phyloP scores from a whole-genome alignment of 1,139 yeast species.

The Komagataea norvegica region DNA sequence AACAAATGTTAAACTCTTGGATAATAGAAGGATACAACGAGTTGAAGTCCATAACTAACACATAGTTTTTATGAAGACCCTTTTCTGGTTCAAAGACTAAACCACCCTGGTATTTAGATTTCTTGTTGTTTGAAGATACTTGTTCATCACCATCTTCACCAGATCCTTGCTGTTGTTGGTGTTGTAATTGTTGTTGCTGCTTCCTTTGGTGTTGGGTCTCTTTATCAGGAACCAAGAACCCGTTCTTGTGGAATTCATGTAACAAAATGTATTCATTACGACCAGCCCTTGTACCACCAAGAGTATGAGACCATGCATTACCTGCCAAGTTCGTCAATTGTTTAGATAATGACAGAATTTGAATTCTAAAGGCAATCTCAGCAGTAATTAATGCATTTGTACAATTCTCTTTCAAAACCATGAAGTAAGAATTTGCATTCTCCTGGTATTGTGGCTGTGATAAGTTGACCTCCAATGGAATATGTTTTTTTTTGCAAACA shows the following conservation, averaged over 20 bases:
- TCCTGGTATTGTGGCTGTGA: conserved; percentile 62
- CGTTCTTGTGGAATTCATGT: conserved; percentile 83
- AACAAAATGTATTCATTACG: conserved; percentile 89
- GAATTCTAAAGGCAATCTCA: conserved; percentile 74
- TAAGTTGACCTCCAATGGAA: conserved; percentile 68
- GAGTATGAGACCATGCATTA: conserved; percentile 94
- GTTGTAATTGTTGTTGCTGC: conserved; percentile 34
- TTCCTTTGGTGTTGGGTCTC: conserved; percentile 42
- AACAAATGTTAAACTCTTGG: conserved; percentile 95
- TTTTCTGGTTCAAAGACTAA: conserved; percentile 95
- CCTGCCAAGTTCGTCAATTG: conserved; percentile 94
- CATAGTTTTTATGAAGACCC: conserved; percentile 85
- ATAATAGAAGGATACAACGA: conserved; percentile 96
- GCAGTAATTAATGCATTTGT: conserved; percentile 68
- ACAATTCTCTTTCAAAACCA: conserved; percentile 69
- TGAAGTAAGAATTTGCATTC: conserved; percentile 60
- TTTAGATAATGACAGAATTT: conserved; percentile 82
- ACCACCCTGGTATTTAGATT: conserved; percentile 92
- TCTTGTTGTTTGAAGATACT: conserved; percentile 50
- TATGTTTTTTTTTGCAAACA: conserved; percentile 57
- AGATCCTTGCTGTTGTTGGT: conserved; percentile 29
- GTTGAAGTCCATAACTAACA: conserved; percentile 96
- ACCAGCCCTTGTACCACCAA: conserved; percentile 95
- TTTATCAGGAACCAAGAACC: conserved; percentile 87
- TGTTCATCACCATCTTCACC: conserved; percentile 39